A percentile compares a stretch with the other conserved stretches of the same genome.
Conservation (phyloP, 106 monocot species). For the Allium sativum region DNA sequence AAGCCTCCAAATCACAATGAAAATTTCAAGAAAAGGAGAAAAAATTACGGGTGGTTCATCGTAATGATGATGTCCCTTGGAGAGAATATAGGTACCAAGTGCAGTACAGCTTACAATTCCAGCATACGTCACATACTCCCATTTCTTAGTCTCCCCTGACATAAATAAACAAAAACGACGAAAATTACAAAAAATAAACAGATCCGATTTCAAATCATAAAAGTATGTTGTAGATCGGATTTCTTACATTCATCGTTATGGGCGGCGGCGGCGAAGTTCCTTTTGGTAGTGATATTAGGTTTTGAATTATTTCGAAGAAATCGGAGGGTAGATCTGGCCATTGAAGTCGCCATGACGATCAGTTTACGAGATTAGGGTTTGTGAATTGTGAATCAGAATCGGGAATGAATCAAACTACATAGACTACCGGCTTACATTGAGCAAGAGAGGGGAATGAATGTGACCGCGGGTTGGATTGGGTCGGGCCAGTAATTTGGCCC, state of each 20-base stretch:
- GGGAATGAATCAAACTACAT: no score
- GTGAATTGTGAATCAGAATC: no score
- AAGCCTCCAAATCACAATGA: neutral
- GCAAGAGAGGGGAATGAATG: no score
- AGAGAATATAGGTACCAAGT: slow-evolving; percentile 23
- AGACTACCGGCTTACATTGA: no score
- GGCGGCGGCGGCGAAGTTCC: slow-evolving; percentile 7
- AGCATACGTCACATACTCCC: slow-evolving; percentile 48
- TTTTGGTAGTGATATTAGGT: neutral
- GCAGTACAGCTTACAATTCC: slow-evolving; percentile 32
- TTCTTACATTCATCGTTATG: slow-evolving; percentile 12
- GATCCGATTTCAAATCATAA: neutral
- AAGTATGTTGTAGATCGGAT: neutral
- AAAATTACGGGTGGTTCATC: slow-evolving; percentile 29
- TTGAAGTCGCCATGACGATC: slow-evolving; percentile 1
- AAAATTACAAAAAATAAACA: slow-evolving; percentile 1
- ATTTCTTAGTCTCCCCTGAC: slow-evolving; percentile 37
- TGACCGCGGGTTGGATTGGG: no score
- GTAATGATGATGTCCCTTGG: slow-evolving; percentile 32
- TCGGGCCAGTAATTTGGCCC: no score
- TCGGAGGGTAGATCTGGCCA: slow-evolving; percentile 11
- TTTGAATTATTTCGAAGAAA: neutral
- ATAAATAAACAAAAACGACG: neutral
- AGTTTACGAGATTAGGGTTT: no score
- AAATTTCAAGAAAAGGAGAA: neutral